Base-by-base conservation (phyloP, 768 basidiomycete genomes). In the Tricholoma sp. region DNA sequence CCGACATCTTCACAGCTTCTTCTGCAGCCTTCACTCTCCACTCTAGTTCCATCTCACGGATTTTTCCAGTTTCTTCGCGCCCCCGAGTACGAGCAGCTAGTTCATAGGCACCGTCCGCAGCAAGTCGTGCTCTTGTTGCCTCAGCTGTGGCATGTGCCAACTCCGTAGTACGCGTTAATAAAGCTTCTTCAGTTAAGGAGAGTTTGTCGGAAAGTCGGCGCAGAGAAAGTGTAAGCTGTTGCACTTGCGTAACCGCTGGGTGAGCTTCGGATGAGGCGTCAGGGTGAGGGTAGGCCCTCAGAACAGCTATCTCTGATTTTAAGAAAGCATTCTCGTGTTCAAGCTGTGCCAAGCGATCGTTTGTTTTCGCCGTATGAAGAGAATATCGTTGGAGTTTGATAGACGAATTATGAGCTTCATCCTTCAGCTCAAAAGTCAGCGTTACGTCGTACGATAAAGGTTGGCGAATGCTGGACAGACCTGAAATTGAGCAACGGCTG, bases 171-270 rank as follows among this genome's bases (percentile, higher is more conserved):
- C 79, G 79, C 1, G 72, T 65, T 12, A 76, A 66, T 0, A 90
- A 73, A 8, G 79, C 65, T 10, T 76, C 69, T 65, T 91, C 90
- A 0, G 86, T 83, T 9, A 79, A 64, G 0, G 78, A 74, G 17
- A 91, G 78, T 67, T 91, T 86, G 64, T 89, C 84, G 3, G 82
- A 85, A 32, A 89, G 73, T 18, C 79, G 80, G 6, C 89, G 79
- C 28, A 90, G 77, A 0, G 87, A 82, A 8, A 91, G 77, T 0
- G 87, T 84, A 52, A 91, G 76, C 56, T 91, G 71, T 55, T 75
- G 72, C 33, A 72, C 65, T 45, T 76, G 75, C 17, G 67, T 52
- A 11, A 63, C 63, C 8, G 70, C 68, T 33, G 68, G 68, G 47
- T 69, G 65, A 4, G 67, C 59, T 48, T 62, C 61, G 10, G 60